These are phyloP conservation scores for Cyclotella kingstonii DNA, from an alignment of 108 stramenopile species.

Conservation along the genomic window DNA sequence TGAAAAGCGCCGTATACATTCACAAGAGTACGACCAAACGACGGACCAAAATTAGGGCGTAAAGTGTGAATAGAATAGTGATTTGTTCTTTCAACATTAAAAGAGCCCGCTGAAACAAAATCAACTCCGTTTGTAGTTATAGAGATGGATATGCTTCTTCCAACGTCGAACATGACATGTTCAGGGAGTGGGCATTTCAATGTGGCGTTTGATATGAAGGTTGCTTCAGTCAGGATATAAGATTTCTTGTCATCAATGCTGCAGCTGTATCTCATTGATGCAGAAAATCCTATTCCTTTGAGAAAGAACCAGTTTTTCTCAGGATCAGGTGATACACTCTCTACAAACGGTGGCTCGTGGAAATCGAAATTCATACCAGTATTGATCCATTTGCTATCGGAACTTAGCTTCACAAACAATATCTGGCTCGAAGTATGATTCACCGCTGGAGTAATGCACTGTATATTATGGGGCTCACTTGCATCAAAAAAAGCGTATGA, in stretches of 20 bases:
- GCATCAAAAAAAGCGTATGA: slow-evolving; percentile 6
- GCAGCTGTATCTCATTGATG: neutral
- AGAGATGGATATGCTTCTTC: too few relatives aligned
- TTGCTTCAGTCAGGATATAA: neutral
- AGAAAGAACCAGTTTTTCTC: neutral
- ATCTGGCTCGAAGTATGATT: neutral
- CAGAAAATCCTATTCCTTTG: neutral
- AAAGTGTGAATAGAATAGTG: neutral
- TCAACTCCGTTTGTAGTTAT: too few relatives aligned
- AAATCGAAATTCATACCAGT: slow-evolving; percentile 8
- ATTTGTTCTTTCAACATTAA: neutral
- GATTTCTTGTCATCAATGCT: neutral
- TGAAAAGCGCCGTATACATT: slow-evolving; percentile 5
- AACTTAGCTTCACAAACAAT: neutral
- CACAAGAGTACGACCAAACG: neutral
- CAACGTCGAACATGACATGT: too few relatives aligned
- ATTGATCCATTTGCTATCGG: neutral
- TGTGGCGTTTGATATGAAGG: too few relatives aligned
- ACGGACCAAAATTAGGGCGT: neutral
- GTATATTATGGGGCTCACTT: neutral
- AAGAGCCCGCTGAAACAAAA: neutral
- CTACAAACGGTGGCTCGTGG: neutral
- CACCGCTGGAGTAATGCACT: neutral
- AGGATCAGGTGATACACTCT: neutral
- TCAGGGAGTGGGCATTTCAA: too few relatives aligned